Base-by-base conservation (phyloP, 176 grass and related monocot species). In the Metroxylon sagu region DNA sequence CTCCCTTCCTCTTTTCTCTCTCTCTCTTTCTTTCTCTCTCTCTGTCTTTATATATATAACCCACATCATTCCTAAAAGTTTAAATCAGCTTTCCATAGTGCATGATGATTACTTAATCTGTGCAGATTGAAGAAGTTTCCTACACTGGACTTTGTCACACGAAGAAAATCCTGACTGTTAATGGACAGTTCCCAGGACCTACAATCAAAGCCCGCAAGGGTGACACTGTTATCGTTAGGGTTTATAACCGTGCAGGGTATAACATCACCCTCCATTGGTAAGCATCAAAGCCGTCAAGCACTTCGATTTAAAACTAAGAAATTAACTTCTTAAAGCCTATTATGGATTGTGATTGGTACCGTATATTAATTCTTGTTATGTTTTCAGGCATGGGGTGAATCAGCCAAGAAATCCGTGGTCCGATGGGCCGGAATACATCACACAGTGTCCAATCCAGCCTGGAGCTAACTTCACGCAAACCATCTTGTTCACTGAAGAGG, bases 361-460 rank as follows among this genome's bases (percentile, higher is more conserved):
- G 18, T 56, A 3, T 49, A 15, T 3, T 26, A 51, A 19, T 50
- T 23, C 10, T 43, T 2, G 35, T 12, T 29, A 29, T 23, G 26
- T 71, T 43, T 17, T 59, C 16, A 82, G 79, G 83, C 88, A 92
- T 14, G 88, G 88, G 6, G 83, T 91, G n/a, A 64, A 75, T 29
- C 76, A 91, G 69, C 83, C 76, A 0, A 56, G 76, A 6, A 79
- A 86, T 61, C 79, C 78, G 16, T 87, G 83, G 83, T 78, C 54
- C 4, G 89, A 95, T 70, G 89, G 89, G 29, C 84, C 89, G 29
- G 89, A 83, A 60, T 95, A 88, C 71, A 76, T 95, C 55, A 95
- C 89, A 15, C 84, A 88, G 76, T 95, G 84, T 68, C 89, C 84
- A 16, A 77, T 95, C 19, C 57, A 53, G n/a, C 35, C 54, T 3